phyloP scores from a whole-genome alignment of 441 rosid genomes.

The Euphorbia schlechtendalii region DNA sequence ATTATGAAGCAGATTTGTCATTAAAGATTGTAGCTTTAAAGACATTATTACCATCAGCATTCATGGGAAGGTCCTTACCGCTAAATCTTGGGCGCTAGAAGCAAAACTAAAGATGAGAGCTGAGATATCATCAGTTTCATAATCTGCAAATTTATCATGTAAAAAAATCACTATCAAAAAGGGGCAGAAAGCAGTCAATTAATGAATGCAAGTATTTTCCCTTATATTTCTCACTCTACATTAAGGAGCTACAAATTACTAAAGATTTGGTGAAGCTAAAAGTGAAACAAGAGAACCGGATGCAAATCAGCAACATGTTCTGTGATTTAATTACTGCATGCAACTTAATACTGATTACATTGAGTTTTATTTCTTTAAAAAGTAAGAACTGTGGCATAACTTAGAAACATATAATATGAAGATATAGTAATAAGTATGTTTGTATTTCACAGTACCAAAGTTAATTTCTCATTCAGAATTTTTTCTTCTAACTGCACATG shows the following conservation, averaged over 20 bases:
- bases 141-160: conserved; percentile 39
- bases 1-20: conserved; percentile 21
- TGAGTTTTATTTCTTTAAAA: conserved; percentile 3
- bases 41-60: conserved; percentile 36
- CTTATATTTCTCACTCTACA: neutral
- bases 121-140: conserved; percentile 38
- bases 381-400: neutral
- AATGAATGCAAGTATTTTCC: conserved; percentile 5
- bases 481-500: neutral
- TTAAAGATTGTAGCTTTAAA: conserved; percentile 25
- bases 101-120: conserved; percentile 51
- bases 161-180: conserved; percentile 16
- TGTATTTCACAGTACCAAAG: neutral
- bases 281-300: neutral
- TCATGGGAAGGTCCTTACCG: conserved; percentile 73
- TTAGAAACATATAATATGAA: neutral
- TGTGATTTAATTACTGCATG: neutral
- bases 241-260: neutral
- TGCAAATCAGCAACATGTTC: neutral
- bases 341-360: neutral
- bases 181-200: conserved; percentile 13
- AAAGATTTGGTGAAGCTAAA: neutral
- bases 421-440: neutral
- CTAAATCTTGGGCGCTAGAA: conserved; percentile 48
- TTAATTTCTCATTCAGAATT: neutral